phyloP scores from a whole-genome alignment of 2,329 filamentous ascomycete species.

The Paecilomyces fulvus region DNA sequence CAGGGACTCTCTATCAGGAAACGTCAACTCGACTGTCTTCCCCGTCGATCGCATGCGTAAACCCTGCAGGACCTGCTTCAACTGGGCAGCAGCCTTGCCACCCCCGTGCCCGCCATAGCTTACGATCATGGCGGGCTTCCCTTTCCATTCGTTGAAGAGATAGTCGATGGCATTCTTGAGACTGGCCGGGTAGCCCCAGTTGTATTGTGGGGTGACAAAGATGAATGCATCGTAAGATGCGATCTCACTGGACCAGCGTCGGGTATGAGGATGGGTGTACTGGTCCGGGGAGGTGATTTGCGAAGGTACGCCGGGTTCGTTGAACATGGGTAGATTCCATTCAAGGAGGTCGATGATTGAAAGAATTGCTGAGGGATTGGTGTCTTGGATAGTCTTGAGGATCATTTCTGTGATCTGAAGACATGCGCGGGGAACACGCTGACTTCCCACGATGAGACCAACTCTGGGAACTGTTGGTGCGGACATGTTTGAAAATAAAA shows the following conservation, averaged over 20 bases:
- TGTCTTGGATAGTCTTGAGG: slow-evolving; percentile 8
- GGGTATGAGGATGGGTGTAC: slow-evolving; percentile 29
- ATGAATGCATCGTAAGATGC: slow-evolving; percentile 28
- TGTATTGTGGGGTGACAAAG: slow-evolving; percentile 43
- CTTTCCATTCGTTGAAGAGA: slow-evolving; percentile 50
- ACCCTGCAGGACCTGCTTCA: slow-evolving; percentile 25
- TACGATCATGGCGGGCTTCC: slow-evolving; percentile 47
- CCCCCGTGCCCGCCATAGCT: slow-evolving; percentile 45
- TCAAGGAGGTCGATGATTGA: slow-evolving; percentile 20
- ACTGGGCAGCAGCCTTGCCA: slow-evolving; percentile 26
- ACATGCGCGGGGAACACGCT: slow-evolving; percentile 22
- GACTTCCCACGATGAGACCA: slow-evolving; percentile 22
- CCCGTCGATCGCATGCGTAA: slow-evolving; percentile 24
- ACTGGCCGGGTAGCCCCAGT: slow-evolving; percentile 45
- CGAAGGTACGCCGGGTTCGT: slow-evolving; percentile 32
- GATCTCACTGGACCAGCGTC: slow-evolving; percentile 30
- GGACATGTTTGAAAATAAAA: not conserved
- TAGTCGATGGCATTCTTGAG: slow-evolving; percentile 58
- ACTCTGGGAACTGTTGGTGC: not conserved
- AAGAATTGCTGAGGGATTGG: not conserved
- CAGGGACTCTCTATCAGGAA: not conserved
- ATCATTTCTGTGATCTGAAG: slow-evolving; percentile 21
- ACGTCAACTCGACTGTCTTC: not conserved
- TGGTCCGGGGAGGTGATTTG: slow-evolving; percentile 19
- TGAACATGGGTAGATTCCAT: slow-evolving; percentile 28